Conservation (phyloP, 192 early-diverging fungal genomes). For the Gonapodya sp. region DNA sequence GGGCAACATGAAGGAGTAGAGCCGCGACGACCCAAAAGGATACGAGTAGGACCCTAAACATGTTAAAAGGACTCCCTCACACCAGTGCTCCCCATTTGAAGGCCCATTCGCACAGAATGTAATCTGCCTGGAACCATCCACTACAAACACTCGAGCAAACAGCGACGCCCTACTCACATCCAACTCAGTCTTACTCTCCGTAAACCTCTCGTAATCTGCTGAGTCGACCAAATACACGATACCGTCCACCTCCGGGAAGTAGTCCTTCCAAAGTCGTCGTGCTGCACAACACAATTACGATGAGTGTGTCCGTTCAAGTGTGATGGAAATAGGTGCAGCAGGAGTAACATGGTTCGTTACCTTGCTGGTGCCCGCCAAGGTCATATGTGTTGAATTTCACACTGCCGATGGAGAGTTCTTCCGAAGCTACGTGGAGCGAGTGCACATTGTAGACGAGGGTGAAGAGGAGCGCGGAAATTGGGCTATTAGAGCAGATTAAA, state of each 20-base stretch:
- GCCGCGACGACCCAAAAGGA: too few species aligned
- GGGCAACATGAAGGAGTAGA: not conserved
- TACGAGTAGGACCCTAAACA: too few species aligned
- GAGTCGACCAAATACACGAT: conserved; percentile 97
- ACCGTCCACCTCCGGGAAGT: conserved; percentile 95
- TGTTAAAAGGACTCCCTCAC: too few species aligned
- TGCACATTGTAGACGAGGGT: not conserved
- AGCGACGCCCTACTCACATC: conserved; percentile 62
- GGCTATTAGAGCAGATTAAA: too few species aligned
- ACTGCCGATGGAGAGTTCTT: conserved; percentile 95
- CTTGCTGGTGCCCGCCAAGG: conserved; percentile 93
- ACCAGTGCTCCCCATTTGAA: too few species aligned
- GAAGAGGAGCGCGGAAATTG: not conserved
- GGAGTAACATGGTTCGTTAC: too few species aligned
- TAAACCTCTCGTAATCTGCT: conserved; percentile 73
- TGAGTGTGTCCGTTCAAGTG: not conserved
- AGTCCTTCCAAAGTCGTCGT: conserved; percentile 97
- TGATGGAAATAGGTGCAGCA: not conserved
- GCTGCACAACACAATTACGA: conserved; percentile 30
- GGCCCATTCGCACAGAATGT: too few species aligned
- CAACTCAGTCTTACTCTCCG: conserved; percentile 88
- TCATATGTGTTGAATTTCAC: conserved; percentile 97
- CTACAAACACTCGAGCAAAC: too few species aligned
- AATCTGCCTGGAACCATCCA: too few species aligned
- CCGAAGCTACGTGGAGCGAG: conserved; percentile 55